Conservation (phyloP, 164 flowering plant species). For the Chimonanthus praecox region DNA sequence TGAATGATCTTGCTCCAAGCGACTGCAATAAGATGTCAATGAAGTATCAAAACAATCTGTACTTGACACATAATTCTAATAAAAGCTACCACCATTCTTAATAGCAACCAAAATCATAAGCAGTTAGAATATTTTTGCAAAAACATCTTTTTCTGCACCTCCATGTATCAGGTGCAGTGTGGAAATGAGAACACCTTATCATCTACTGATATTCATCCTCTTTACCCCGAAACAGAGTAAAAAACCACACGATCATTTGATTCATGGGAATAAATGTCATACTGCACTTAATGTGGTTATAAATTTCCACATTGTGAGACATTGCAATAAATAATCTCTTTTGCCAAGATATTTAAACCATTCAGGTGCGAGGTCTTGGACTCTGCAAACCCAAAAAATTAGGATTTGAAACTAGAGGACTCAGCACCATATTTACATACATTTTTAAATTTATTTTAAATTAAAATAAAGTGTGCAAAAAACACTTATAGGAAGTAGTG, state of each 20-base stretch:
- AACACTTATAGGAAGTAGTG: too few relatives aligned
- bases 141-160: neutral
- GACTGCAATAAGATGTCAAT: slow-evolving; percentile 44
- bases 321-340: neutral
- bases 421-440: too few relatives aligned
- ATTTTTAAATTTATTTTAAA: too few relatives aligned
- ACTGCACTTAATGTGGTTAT: neutral
- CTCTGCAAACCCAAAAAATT: too few relatives aligned
- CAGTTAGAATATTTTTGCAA: neutral
- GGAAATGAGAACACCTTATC: neutral
- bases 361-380: too few relatives aligned
- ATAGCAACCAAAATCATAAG: neutral
- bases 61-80: neutral
- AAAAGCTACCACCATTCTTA: neutral
- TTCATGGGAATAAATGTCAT: neutral
- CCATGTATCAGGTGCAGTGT: neutral
- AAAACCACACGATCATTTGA: neutral
- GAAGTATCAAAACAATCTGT: slow-evolving; percentile 9
- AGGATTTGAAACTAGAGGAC: too few relatives aligned
- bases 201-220: neutral
- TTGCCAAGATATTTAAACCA: neutral
- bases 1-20: slow-evolving; percentile 46
- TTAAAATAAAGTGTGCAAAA: too few relatives aligned
- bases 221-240: neutral
- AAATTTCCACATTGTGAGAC: neutral